These are phyloP conservation scores for Vanderwaltozyma verrucispora DNA, from an alignment of 805 yeast species.

Conservation along the genomic window DNA sequence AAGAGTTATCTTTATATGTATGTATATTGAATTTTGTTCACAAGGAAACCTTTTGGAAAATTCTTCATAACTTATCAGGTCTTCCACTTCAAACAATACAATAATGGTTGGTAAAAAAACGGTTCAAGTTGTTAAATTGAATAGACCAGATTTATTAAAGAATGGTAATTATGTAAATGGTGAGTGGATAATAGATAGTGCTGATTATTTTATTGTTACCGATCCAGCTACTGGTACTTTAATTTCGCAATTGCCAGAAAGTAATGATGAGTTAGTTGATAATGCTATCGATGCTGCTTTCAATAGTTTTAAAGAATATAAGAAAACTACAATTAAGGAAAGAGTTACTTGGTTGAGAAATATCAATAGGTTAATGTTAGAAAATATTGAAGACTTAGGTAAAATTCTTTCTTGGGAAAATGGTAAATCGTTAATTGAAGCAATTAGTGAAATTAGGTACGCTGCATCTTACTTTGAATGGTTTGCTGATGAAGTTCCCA, in stretches of 20 bases:
- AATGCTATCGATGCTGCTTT: slow-evolving; percentile 42
- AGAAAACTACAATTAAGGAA: slow-evolving; percentile 38
- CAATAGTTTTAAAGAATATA: slow-evolving; percentile 37
- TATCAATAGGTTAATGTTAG: slow-evolving; percentile 40
- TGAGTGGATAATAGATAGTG: slow-evolving; percentile 44
- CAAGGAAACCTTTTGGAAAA: too few species aligned
- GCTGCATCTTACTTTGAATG: slow-evolving; percentile 76
- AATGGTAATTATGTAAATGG: slow-evolving; percentile 60
- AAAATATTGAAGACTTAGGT: slow-evolving; percentile 48
- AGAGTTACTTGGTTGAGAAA: slow-evolving; percentile 43
- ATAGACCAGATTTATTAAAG: not conserved
- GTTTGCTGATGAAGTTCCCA: slow-evolving; percentile 63
- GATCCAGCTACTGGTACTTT: slow-evolving; percentile 67
- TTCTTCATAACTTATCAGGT: too few species aligned
- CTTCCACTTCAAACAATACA: too few species aligned
- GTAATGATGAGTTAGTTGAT: slow-evolving; percentile 49
- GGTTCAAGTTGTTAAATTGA: not conserved
- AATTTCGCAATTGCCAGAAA: slow-evolving; percentile 51
- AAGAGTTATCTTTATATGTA: too few species aligned
- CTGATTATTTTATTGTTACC: slow-evolving; percentile 46
- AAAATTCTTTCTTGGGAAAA: slow-evolving; percentile 49
- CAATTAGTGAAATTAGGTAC: slow-evolving; percentile 45
- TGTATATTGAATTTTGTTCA: too few species aligned
- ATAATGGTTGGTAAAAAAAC: not conserved
- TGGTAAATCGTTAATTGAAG: slow-evolving; percentile 46